phyloP scores from a whole-genome alignment of 2,329 filamentous ascomycete species.

The Chrysoporthe deuterocubensis region DNA sequence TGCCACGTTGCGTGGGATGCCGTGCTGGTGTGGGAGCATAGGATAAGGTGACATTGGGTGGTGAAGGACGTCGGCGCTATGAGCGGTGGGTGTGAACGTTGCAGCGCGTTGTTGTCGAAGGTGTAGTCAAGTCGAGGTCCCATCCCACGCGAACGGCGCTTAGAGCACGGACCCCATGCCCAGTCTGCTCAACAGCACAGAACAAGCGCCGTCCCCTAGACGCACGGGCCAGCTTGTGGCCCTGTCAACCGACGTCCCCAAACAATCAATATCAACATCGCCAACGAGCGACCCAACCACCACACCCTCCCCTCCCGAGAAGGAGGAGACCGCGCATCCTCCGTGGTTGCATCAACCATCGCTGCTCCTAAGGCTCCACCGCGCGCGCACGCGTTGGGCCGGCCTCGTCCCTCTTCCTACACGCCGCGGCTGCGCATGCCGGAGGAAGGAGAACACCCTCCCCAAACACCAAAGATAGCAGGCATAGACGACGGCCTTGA shows the following conservation, averaged over 20 bases:
- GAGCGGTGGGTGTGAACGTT: neutral
- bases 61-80: neutral
- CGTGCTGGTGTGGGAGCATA: neutral
- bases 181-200: too few species aligned
- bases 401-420: neutral
- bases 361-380: neutral
- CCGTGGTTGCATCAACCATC: neutral
- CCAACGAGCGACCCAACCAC: neutral
- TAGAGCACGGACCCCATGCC: conserved; percentile 2
- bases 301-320: neutral
- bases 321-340: neutral
- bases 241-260: conserved; percentile 2
- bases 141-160: conserved; percentile 4
- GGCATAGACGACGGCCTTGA: neutral
- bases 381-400: neutral
- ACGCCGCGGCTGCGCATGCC: neutral
- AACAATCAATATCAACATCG: conserved; percentile 14
- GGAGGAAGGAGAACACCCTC: neutral
- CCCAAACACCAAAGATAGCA: neutral
- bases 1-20: conserved; percentile 3
- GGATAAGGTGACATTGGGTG: neutral
- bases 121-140: neutral
- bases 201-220: conserved; percentile 7
- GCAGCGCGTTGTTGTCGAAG: neutral
- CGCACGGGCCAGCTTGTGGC: conserved; percentile 6